These are phyloP conservation scores for Mallotus nudiflorus DNA, from an alignment of 345 rosid genomes.

Conservation along the genomic window DNA sequence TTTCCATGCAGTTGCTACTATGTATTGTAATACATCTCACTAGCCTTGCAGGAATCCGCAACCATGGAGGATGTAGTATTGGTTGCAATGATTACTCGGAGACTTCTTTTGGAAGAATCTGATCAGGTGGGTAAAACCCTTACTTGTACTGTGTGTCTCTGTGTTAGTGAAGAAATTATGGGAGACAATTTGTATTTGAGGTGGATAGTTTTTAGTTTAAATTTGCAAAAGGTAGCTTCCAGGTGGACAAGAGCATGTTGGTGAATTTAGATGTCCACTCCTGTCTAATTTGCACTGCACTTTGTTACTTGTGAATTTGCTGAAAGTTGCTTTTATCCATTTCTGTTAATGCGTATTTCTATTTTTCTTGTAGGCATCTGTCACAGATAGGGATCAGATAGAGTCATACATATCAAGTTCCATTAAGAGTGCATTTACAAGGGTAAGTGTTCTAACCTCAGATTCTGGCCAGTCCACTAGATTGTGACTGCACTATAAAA, in stretches of 20 bases:
- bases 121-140: slow-evolving; percentile 53
- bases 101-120: slow-evolving; percentile 90
- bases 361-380: slow-evolving; percentile 57
- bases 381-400: slow-evolving; percentile 76
- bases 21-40: slow-evolving; percentile 10
- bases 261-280: no score
- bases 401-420: slow-evolving; percentile 82
- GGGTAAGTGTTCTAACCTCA: slow-evolving; percentile 49
- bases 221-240: no score
- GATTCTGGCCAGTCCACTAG: background rate
- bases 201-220: no score
- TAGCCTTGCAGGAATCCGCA: slow-evolving; percentile 52
- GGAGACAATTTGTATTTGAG: slow-evolving; percentile 11
- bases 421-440: slow-evolving; percentile 69
- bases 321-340: background rate
- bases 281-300: background rate
- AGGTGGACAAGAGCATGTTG: background rate
- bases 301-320: background rate
- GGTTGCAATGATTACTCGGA: slow-evolving; percentile 80
- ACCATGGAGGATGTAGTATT: slow-evolving; percentile 74
- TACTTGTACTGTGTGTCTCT: background rate
- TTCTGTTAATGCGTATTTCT: no score
- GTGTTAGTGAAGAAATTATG: background rate
- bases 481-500: background rate
- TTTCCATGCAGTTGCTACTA: slow-evolving; percentile 1